Evolutionary conservation across 257 asterid genomes (phyloP), one percentile per base, ranked within the genome.

Genomic region (Cinchona pubescens): DNA sequence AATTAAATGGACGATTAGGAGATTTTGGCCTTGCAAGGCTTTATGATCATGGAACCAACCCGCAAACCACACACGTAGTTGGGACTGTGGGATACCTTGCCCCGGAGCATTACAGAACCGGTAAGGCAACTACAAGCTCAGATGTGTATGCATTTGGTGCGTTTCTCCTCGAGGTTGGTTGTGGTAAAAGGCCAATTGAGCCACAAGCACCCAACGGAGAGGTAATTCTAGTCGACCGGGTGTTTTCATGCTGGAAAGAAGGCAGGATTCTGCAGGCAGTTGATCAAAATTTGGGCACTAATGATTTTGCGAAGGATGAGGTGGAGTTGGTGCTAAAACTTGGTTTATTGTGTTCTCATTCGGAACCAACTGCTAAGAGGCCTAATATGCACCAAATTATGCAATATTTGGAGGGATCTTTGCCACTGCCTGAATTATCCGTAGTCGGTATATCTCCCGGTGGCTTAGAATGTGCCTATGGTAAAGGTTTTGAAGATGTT

Each of bases 41-140:
- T 55, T 86, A 88, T 27, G 90, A 89, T 64, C 96, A 87, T 12
- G 96, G 96, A 7, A 76, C 93, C 0, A 86, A 85, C 58, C 94
- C 91, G n/a, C 87, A 82, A 19, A 85, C 94, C 18, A 90, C 91
- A 18, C 88, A 82, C 51, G 84, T 88, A 0, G 89, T 86, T 19
- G 94, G 96, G 7, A 90, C 96, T 5, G 79, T 90, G 5, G 96
- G 96, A 23, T 90, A 87, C 65, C 79, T 90, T 42, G 96, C 96
- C 3, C 94, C 94, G 0, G 94, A 90, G 83, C 94, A 84, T 30
- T 56, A 85, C 0, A 67, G 90, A 27, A 88, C 92, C 0, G 96
- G 92, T 6, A 79, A 67, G 83, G 94, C 96, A 7, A 83, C 94
- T 0, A 85, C 91, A 0, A 72, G 87, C 73, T 80, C 84, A 0